Percentiles rank a stretch among this genome's conserved stretches.
These are phyloP conservation scores for Xerocomus brunneocitrinus DNA, from an alignment of 768 basidiomycete genomes.

Conservation along the genomic window DNA sequence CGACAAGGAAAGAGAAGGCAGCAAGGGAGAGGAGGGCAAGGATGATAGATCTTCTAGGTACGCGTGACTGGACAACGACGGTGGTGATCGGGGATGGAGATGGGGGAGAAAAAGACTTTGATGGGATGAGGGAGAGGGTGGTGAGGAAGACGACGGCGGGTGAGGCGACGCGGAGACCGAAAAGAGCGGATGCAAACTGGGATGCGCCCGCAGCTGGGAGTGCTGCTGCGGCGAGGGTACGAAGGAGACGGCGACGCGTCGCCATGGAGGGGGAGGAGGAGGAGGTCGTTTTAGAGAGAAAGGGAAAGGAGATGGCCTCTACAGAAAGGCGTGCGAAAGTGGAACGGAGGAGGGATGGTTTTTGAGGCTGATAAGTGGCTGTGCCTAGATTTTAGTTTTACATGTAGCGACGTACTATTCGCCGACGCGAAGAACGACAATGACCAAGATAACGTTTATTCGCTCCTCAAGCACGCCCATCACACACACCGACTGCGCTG, in stretches of 20 bases:
- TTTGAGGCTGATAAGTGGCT: slow-evolving; percentile 31
- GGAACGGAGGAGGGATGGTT: slow-evolving; percentile 22
- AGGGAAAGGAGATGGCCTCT: slow-evolving; percentile 19
- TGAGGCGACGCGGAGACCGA: slow-evolving; percentile 60
- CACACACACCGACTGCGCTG: slow-evolving; percentile 10
- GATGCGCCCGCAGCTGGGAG: slow-evolving; percentile 24
- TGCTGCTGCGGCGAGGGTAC: slow-evolving; percentile 18
- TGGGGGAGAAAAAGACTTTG: slow-evolving; percentile 41
- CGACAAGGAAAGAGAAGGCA: slow-evolving; percentile 70
- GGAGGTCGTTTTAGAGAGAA: slow-evolving; percentile 15
- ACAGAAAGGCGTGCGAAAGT: slow-evolving; percentile 29
- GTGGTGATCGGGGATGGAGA: slow-evolving; percentile 63
- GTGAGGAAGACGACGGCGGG: slow-evolving; percentile 62
- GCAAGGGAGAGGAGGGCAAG: slow-evolving; percentile 63
- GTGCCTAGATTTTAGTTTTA: slow-evolving; percentile 8
- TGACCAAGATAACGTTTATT: slow-evolving; percentile 5
- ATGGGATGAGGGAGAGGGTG: slow-evolving; percentile 54
- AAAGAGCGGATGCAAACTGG: slow-evolving; percentile 36
- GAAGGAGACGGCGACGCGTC: slow-evolving; percentile 24
- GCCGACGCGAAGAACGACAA: slow-evolving; percentile 8
- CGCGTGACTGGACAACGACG: slow-evolving; percentile 66
- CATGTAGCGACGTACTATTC: not conserved
- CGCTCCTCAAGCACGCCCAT: slow-evolving; percentile 16
- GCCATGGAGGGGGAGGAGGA: slow-evolving; percentile 10
- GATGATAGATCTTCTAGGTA: slow-evolving; percentile 75